These are phyloP conservation scores for Gynochthodes officinalis DNA, from an alignment of 257 asterid genomes.

Conservation along the genomic window DNA sequence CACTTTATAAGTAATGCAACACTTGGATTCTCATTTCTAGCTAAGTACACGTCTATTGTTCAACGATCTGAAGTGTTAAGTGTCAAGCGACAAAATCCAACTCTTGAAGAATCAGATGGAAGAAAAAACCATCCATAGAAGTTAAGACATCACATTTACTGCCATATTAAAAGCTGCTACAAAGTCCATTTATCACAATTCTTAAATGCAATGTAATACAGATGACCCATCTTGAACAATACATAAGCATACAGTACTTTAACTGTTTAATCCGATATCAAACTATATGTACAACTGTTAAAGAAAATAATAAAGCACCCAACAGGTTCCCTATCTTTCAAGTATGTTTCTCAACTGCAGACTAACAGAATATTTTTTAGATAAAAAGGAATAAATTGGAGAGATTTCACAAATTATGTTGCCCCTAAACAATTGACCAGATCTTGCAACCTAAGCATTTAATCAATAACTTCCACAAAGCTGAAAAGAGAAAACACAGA, in stretches of 20 bases:
- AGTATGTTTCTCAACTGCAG: not conserved
- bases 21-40: not conserved
- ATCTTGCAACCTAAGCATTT: constrained; percentile 17
- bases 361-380: not conserved
- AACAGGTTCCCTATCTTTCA: not conserved
- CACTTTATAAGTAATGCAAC: not conserved
- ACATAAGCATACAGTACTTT: not conserved
- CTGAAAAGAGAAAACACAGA: not conserved
- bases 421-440: constrained; percentile 3
- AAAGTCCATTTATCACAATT: not conserved
- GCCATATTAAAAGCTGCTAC: not conserved
- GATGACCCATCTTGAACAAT: constrained; percentile 3
- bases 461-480: not conserved
- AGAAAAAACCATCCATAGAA: not conserved
- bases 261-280: constrained; percentile 2
- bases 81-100: not conserved
- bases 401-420: not conserved
- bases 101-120: not conserved
- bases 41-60: not conserved
- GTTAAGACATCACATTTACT: not conserved
- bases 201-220: constrained; percentile 6
- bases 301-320: not conserved
- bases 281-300: not conserved
- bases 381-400: not conserved
- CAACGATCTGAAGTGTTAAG: not conserved